Conservation (phyloP, 2,329 filamentous ascomycete genomes). For the Talaromyces verruculosus region DNA sequence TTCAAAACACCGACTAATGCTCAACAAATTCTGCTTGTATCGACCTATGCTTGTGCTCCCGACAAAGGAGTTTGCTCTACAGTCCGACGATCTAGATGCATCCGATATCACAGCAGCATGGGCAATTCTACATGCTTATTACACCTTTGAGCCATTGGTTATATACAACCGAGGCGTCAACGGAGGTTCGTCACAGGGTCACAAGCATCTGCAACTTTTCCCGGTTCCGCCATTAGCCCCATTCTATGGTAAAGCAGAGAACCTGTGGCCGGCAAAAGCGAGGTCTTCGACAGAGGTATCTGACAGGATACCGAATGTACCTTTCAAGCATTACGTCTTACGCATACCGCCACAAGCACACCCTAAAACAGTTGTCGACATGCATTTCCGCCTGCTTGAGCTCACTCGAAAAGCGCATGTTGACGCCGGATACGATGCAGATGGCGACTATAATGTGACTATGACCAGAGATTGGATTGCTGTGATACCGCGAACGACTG, state of each 20-base stretch:
- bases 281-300: slow-evolving; percentile 25
- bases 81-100: slow-evolving; percentile 36
- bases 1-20: slow-evolving; percentile 26
- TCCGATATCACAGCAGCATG: slow-evolving; percentile 40
- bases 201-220: slow-evolving; percentile 50
- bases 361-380: slow-evolving; percentile 19
- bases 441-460: slow-evolving; percentile 31
- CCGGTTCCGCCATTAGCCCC: slow-evolving; percentile 31
- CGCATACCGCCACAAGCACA: slow-evolving; percentile 24
- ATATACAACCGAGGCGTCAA: slow-evolving; percentile 51
- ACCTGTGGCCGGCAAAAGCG: slow-evolving; percentile 26
- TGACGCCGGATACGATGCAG: slow-evolving; percentile 21
- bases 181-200: slow-evolving; percentile 45
- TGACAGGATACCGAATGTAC: slow-evolving; percentile 25
- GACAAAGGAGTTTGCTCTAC: slow-evolving; percentile 38
- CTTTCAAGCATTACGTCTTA: slow-evolving; percentile 32
- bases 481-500: slow-evolving; percentile 25
- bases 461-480: slow-evolving; percentile 32
- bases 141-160: slow-evolving; percentile 35
- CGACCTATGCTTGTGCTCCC: slow-evolving; percentile 42
- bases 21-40: slow-evolving; percentile 31
- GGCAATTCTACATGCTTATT: slow-evolving; percentile 33
- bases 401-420: slow-evolving; percentile 24
- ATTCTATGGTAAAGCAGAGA: slow-evolving; percentile 20
- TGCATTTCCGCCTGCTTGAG: slow-evolving; percentile 26